Evolutionary conservation across 2,329 filamentous ascomycete species (phyloP).

Genomic region (Pleoardoris graminearum): DNA sequence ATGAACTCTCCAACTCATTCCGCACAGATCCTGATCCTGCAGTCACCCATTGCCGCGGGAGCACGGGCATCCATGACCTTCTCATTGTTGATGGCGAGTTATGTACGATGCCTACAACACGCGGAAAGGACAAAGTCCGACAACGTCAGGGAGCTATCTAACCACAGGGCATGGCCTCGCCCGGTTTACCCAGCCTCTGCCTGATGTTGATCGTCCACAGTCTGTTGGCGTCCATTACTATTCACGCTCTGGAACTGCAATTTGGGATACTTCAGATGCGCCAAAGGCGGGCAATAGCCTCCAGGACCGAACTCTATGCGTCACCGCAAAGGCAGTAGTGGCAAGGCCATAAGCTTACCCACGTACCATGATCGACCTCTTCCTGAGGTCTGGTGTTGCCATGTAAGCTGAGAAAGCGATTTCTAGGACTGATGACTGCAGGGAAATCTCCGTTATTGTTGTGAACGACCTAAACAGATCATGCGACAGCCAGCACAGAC

Average conservation of each 20-base stretch:
- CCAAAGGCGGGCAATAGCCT: slow-evolving; percentile 6
- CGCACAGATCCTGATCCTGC: slow-evolving; percentile 9
- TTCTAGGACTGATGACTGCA: too few species aligned
- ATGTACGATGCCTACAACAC: neutral
- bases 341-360: slow-evolving; percentile 16
- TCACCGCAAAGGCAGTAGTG: slow-evolving; percentile 9
- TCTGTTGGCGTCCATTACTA: too few species aligned
- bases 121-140: neutral
- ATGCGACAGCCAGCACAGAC: too few species aligned
- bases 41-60: slow-evolving; percentile 13
- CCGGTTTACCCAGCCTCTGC: too few species aligned
- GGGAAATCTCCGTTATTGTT: too few species aligned
- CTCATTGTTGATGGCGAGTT: slow-evolving; percentile 4
- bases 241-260: neutral
- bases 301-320: slow-evolving; percentile 6
- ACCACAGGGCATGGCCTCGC: too few species aligned
- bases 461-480: too few species aligned
- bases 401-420: too few species aligned
- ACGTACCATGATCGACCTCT: neutral
- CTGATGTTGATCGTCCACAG: too few species aligned
- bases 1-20: slow-evolving; percentile 8
- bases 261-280: neutral
- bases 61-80: too few species aligned
- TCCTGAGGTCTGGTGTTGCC: neutral
- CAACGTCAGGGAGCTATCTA: too few species aligned